A percentile compares a stretch with the other conserved stretches of the same genome.
Conservation (phyloP, 805 yeast genomes). For the Myxozyma neglecta region DNA sequence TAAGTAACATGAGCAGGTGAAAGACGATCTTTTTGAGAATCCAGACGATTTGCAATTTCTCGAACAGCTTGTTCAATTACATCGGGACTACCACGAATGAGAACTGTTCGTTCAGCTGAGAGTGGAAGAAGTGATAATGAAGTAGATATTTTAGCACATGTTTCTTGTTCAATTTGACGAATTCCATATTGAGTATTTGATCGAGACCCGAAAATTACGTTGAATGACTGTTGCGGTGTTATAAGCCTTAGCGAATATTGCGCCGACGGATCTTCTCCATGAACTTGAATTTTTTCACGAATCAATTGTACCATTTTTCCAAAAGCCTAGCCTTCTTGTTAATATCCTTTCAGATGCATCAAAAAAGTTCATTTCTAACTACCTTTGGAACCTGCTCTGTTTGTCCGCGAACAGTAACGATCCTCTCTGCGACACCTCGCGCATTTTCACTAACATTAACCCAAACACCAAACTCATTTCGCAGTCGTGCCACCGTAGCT, state of each 20-base stretch:
- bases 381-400: neutral
- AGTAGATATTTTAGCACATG: constrained; percentile 11
- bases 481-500: constrained; percentile 12
- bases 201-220: no score
- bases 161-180: constrained; percentile 3
- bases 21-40: constrained; percentile 13
- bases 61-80: constrained; percentile 4
- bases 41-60: constrained; percentile 3
- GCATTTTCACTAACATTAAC: constrained; percentile 18
- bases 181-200: neutral
- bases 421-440: neutral
- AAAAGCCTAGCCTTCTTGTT: no score
- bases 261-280: no score
- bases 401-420: constrained; percentile 1
- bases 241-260: no score
- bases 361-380: neutral
- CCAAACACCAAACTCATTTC: constrained; percentile 15
- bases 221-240: no score
- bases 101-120: constrained; percentile 25
- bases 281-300: no score
- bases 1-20: constrained; percentile 11
- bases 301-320: no score
- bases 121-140: constrained; percentile 27
- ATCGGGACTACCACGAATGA: constrained; percentile 10
- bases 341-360: neutral